Conservation (phyloP, 139 green algal species). For the Raphidocelis subcapitata region DNA sequence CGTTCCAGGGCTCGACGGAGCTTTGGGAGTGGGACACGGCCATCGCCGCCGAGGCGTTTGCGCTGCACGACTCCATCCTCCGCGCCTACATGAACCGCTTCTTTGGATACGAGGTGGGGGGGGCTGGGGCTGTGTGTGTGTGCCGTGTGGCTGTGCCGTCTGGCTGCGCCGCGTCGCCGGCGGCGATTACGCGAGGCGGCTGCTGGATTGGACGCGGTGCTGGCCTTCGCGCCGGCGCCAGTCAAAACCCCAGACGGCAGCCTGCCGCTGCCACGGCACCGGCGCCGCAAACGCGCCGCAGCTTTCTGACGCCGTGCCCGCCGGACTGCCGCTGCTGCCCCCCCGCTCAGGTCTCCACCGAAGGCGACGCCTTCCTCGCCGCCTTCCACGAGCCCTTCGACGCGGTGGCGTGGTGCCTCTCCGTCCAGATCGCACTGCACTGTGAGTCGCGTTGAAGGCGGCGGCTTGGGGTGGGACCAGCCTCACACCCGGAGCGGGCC, state of each 20-base stretch:
- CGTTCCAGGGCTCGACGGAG: constrained; percentile 54
- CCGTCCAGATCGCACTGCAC: constrained; percentile 49
- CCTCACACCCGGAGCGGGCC: not conserved
- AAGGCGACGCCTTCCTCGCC: constrained; percentile 62
- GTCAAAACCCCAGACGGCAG: too few species aligned
- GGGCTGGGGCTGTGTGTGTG: not conserved
- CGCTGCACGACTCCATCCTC: constrained; percentile 18
- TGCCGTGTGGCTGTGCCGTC: not conserved
- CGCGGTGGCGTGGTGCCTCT: constrained; percentile 54
- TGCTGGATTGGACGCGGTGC: too few species aligned
- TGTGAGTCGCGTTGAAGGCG: too few species aligned
- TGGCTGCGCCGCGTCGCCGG: not conserved
- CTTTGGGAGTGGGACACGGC: constrained; percentile 59
- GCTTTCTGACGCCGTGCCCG: too few species aligned
- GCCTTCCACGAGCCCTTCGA: constrained; percentile 66
- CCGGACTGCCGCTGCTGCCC: too few species aligned
- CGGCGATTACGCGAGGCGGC: too few species aligned
- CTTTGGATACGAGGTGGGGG: not conserved
- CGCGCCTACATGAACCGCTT: constrained; percentile 23
- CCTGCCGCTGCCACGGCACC: too few species aligned
- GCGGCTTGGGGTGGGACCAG: not conserved
- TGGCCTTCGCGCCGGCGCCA: too few species aligned
- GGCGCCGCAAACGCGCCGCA: too few species aligned
- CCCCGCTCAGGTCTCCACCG: constrained; percentile 13
- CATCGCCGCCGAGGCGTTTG: constrained; percentile 14